phyloP scores from a whole-genome alignment of 352 stramenopile species.

The Pythium scleroteichum region DNA sequence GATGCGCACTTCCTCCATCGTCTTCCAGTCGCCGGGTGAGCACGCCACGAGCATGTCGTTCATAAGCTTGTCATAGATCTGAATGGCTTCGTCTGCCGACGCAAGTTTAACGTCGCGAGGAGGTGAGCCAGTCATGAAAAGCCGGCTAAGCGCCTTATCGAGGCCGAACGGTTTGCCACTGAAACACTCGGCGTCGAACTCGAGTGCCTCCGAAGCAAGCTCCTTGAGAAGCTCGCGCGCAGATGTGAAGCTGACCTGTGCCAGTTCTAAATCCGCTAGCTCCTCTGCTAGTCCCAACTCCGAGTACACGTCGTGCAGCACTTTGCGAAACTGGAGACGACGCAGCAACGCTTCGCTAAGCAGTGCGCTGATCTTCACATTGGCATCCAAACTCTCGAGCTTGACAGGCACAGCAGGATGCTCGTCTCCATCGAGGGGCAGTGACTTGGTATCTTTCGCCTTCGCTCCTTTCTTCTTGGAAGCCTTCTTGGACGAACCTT shows the following conservation, averaged over 20 bases:
- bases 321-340: constrained; percentile 53
- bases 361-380: constrained; percentile 46
- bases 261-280: constrained; percentile 41
- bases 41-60: constrained; percentile 59
- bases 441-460: constrained; percentile 14
- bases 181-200: constrained; percentile 69
- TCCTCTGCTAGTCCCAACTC: constrained; percentile 47
- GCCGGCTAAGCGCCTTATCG: constrained; percentile 69
- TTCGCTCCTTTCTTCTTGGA: constrained; percentile 71
- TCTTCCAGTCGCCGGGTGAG: constrained; percentile 57
- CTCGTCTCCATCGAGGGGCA: constrained; percentile 3
- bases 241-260: constrained; percentile 41
- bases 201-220: constrained; percentile 58
- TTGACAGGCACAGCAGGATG: constrained; percentile 8
- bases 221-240: constrained; percentile 43
- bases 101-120: constrained; percentile 73
- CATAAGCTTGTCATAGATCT: constrained; percentile 54
- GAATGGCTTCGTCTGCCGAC: constrained; percentile 48
- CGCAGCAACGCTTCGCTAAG: constrained; percentile 67
- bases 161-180: constrained; percentile 72
- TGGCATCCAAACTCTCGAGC: constrained; percentile 50
- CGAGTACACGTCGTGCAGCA: constrained; percentile 22
- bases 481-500: constrained; percentile 46
- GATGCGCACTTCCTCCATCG: constrained; percentile 80
- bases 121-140: constrained; percentile 68